phyloP scores from a whole-genome alignment of 2,329 filamentous ascomycete species.

The Trichoderma citrinoviride region DNA sequence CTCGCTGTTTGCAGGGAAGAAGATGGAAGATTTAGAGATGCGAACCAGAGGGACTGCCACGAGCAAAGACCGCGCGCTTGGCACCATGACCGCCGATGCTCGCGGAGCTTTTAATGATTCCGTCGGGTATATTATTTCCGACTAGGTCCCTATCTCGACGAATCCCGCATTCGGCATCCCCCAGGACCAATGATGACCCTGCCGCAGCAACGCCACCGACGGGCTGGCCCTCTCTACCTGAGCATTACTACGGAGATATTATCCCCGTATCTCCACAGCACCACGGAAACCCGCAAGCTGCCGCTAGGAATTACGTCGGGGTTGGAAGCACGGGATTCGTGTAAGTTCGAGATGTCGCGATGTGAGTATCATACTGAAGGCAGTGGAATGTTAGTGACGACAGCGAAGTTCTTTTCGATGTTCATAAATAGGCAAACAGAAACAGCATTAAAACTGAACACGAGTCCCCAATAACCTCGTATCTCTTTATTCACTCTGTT shows the following conservation, averaged over 20 bases:
- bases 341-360: neutral
- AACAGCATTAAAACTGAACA: neutral
- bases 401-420: neutral
- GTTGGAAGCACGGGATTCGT: neutral
- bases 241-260: neutral
- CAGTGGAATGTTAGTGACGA: neutral
- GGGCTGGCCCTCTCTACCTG: neutral
- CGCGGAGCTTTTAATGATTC: neutral
- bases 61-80: neutral
- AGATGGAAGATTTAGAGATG: neutral
- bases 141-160: neutral
- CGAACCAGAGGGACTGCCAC: neutral
- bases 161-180: neutral
- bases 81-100: neutral
- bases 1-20: neutral
- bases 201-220: neutral
- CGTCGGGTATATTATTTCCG: slow-evolving; percentile 8
- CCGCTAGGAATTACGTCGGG: neutral
- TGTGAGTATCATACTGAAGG: neutral
- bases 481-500: neutral
- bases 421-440: neutral
- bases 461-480: too few species aligned
- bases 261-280: neutral
- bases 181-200: neutral
- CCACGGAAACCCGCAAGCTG: neutral